A percentile compares a stretch with the other conserved stretches of the same genome.
These are phyloP conservation scores for Plasmodium cynomolgi DNA, from an alignment of 169 alveolate species.

Conservation along the genomic window DNA sequence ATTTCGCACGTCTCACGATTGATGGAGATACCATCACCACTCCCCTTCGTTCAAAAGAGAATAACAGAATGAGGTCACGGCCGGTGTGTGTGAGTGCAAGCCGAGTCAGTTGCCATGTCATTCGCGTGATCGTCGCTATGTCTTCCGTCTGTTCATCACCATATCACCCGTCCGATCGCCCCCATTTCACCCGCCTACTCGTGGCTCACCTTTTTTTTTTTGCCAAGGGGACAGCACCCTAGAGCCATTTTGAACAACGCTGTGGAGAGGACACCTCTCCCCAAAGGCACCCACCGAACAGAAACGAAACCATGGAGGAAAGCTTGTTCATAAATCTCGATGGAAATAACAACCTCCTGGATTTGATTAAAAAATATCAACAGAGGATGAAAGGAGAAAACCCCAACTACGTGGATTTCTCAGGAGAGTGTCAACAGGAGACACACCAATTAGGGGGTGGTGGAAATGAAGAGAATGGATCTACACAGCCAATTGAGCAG, in stretches of 20 bases:
- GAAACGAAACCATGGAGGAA: background rate
- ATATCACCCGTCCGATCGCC: no score
- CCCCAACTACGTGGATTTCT: background rate
- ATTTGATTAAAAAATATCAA: background rate
- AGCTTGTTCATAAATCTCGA: constrained; percentile 8
- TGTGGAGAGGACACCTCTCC: background rate
- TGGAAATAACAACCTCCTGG: background rate
- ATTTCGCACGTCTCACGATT: background rate
- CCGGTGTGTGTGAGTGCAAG: background rate
- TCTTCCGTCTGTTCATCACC: no score
- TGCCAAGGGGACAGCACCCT: background rate
- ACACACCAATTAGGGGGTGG: background rate
- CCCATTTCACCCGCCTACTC: background rate
- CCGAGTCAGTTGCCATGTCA: background rate
- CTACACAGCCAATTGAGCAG: background rate
- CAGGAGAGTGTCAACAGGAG: background rate
- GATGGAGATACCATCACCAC: background rate
- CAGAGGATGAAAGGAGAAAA: background rate
- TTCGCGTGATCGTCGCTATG: no score
- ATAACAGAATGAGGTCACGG: no score
- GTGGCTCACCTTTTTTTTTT: background rate
- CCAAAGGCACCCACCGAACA: background rate
- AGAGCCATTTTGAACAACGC: background rate
- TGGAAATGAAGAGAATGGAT: background rate
- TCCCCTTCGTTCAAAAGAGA: background rate